These are phyloP conservation scores for Hypomontagnella submonticulosa DNA, from an alignment of 495 filamentous ascomycete species.

Conservation along the genomic window DNA sequence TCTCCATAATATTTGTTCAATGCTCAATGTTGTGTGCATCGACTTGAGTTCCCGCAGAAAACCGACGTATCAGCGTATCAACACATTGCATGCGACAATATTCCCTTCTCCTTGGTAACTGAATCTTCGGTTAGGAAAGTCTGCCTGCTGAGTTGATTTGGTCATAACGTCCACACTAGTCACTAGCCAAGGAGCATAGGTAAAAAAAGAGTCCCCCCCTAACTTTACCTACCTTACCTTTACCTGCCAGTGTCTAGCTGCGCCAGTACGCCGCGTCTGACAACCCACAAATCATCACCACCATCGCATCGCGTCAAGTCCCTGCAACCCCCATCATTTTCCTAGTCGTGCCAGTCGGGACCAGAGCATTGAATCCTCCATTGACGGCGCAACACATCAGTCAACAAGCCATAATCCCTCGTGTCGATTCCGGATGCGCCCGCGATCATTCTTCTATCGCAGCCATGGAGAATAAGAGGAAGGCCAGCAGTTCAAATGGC, in stretches of 20 bases:
- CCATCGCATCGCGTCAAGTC: constrained; percentile 41
- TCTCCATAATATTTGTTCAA: constrained; percentile 36
- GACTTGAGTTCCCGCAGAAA: constrained; percentile 14
- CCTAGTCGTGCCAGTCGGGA: neutral
- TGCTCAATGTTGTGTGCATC: constrained; percentile 25
- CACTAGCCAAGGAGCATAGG: constrained; percentile 8
- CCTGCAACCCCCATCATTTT: constrained; percentile 34
- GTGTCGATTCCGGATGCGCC: constrained; percentile 19
- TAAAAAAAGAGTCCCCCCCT: neutral
- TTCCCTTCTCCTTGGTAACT: constrained; percentile 10
- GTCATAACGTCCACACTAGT: neutral
- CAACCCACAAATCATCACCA: constrained; percentile 40
- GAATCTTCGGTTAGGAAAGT: neutral
- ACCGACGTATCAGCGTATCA: neutral
- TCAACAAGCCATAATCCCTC: constrained; percentile 6
- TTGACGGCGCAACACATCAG: constrained; percentile 8
- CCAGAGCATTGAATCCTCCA: constrained; percentile 13
- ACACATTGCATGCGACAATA: constrained; percentile 7
- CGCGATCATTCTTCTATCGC: constrained; percentile 23
- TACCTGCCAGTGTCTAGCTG: constrained; percentile 13
- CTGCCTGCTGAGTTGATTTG: constrained; percentile 1
- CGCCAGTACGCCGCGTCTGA: constrained; percentile 34
- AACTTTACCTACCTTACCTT: constrained; percentile 1
- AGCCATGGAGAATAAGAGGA: constrained; percentile 76
- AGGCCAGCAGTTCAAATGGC: constrained; percentile 59